Base-by-base conservation (phyloP, 1,284 basidiomycete genomes). In the Austropuccinia psidii region DNA sequence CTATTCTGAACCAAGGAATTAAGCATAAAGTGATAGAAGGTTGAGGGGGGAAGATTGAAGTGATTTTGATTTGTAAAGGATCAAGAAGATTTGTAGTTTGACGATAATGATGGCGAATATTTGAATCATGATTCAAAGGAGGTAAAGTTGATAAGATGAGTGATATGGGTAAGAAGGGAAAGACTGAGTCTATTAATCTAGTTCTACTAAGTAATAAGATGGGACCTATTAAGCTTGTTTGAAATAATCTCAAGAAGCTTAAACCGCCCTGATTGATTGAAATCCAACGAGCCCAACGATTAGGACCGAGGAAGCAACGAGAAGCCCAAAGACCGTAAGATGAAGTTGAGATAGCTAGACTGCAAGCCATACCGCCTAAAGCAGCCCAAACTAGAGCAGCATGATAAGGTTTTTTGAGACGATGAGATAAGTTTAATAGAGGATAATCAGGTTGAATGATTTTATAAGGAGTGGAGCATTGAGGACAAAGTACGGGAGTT, bases 321-420 rank as follows among this genome's bases (percentile, higher is more conserved):
- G 70, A 62, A 17, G 70, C 70, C 58, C 58, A 65, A 13, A 73
- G 27, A 27, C 70, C 70, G 27, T 73, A 73, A 41, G 60, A 65
- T 13, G 70, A 73, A 27, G 70, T 50, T 9, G 58, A 61, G 58
- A 72, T 57, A 19, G 43, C 57, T 5, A 72, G 17, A 19, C 68
- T 57, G 17, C 60, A 57, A 27, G 61, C 41, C 17, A 72, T 21
- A 50, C 43, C 49, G n/a, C 68, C 68, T 9, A 72, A 57, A 19
- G 68, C 68, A 37, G 68, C 60, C 68, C 68, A 72, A 61, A 55
- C 61, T 21, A 72, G 39, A 21, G 33, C 17, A 17, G 55, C 47
- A 49, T 27, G 49, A 27, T 72, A 72, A 4, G 68, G 68, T 35
- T 47, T 21, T 39, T 73, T 62, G 50, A 73, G 58, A 1, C 47